phyloP scores from a whole-genome alignment of 352 stramenopile genomes.

The Phytophthora rubi region DNA sequence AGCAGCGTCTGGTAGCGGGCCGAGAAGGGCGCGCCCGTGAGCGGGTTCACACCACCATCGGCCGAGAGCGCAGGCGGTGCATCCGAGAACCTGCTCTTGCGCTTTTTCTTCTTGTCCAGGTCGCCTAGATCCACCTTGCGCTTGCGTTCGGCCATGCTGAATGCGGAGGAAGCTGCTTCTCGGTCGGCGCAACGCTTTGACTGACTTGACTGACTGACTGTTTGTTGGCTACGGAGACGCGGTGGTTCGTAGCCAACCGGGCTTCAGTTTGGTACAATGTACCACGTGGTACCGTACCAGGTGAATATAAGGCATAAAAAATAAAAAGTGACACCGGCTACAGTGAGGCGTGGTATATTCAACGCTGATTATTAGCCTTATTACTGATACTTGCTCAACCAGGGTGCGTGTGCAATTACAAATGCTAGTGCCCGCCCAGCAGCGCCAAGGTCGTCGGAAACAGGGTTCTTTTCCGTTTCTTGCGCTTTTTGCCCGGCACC shows the following conservation, averaged over 20 bases:
- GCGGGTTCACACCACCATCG: slow-evolving; percentile 81
- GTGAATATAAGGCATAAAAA: too few relatives aligned
- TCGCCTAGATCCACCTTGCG: slow-evolving; percentile 71
- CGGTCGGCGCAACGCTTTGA: background rate
- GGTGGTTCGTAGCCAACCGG: background rate
- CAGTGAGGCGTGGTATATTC: too few relatives aligned
- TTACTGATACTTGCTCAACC: too few relatives aligned
- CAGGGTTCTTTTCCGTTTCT: too few relatives aligned
- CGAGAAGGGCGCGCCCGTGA: slow-evolving; percentile 91
- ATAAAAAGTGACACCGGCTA: too few relatives aligned
- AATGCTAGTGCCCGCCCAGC: too few relatives aligned
- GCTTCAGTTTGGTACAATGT: too few relatives aligned
- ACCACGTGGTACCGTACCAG: too few relatives aligned
- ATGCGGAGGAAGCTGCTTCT: background rate
- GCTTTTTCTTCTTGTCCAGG: slow-evolving; percentile 52
- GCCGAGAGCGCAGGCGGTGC: slow-evolving; percentile 32
- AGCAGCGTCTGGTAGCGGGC: slow-evolving; percentile 93
- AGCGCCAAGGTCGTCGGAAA: too few relatives aligned
- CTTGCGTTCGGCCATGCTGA: slow-evolving; percentile 69
- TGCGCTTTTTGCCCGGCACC: too few relatives aligned
- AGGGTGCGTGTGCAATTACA: too few relatives aligned
- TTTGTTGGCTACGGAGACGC: slow-evolving; percentile 17
- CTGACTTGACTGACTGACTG: background rate
- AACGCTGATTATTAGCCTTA: too few relatives aligned
- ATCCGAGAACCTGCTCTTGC: slow-evolving; percentile 85